Evolutionary conservation across 169 alveolate species (phyloP), one percentile per base, ranked within the genome.

Genomic region (Cryptosporidium andersoni): DNA sequence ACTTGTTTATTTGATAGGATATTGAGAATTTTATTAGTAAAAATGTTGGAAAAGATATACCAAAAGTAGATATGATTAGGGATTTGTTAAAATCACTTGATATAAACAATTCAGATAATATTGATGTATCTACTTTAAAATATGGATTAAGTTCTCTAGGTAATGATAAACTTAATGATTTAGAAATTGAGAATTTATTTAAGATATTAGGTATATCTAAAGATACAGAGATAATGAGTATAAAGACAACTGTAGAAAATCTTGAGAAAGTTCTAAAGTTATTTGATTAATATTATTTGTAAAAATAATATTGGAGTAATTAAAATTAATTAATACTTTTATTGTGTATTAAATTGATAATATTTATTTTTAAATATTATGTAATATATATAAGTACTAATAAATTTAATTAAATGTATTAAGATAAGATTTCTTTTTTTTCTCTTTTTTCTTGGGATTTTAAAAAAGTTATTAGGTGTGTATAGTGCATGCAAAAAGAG

Each of bases 141-240:
- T 74, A 74, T 48, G 85, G 85, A 6, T 39, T 74, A 5, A 74
- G 64, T 7, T 56, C 85, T 40, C 52, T 74, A 34, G 85, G 85
- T 0, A 9, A 52, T 45, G 67, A 74, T 42, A 74, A 56, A 48
- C 60, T 74, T 16, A 58, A 36, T 36, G 16, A 52, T 37, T 16
- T 36, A 3, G 85, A 74, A 58, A 4, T 43, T 16, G 68, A 74
- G 37, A 68, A 74, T 1, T 74, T 74, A 43, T 74, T 47, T n/a
- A 58, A 74, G 45, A 12, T 34, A 9, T 16, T 74, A 11, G 43
- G 60, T 12, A 74, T 74, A 39, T 58, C 55, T 43, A 4, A 39
- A 5, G 85, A 74, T 58, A 58, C 67, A 2, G 60, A 74, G 25
- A 4, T 58, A 34, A 48, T 74, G 12, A 9, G 47, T 2, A 74